Evolutionary conservation across 73 alveolate species (phyloP), one percentile per base, ranked within the genome.

Genomic region (Paramecium biaurelia): DNA sequence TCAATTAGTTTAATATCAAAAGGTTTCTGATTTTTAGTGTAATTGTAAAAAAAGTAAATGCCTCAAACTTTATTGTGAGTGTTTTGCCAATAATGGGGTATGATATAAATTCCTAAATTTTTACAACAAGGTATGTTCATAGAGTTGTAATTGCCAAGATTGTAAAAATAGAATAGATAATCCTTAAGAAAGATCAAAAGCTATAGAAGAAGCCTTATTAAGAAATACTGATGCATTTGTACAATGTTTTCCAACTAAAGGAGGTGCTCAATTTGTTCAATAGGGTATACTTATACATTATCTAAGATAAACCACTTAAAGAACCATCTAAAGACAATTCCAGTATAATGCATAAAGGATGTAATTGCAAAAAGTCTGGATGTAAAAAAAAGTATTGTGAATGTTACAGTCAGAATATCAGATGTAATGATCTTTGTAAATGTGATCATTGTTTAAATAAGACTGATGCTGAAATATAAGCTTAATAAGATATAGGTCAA

Each of bases 311-410:
- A 70, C 38, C 76, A 28, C 23, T 34, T 4, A 41, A 37, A 12
- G 70, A 76, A 38, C 70, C 72, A 21, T 15, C n/a, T 0, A 79
- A 79, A 26, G 90, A 79, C 11, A 47, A 74, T 10, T 12, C 79
- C 4, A 32, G 20, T 34, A 10, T 49, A 2, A 15, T 32, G 5
- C 85, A 57, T 7, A 53, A 68, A 41, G 97, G 97, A 11, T 94
- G 97, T 92, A 93, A 94, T 68, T 94, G 97, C 86, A 94, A 88
- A 41, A 86, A 90, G 26, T 94, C 97, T 35, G 96, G 96, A 59
- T 94, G 97, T 28, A 53, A 93, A 47, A 94, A 94, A 85, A 94
- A 94, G 43, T 94, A 94, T 82, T 94, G 97, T 28, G 97, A 94
- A 47, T 94, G 97, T 92, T 94, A 85, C 58, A 57, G 90, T 42